Evolutionary conservation across 176 grass and related monocot species (phyloP).

Genomic region (Musa acuminata): DNA sequence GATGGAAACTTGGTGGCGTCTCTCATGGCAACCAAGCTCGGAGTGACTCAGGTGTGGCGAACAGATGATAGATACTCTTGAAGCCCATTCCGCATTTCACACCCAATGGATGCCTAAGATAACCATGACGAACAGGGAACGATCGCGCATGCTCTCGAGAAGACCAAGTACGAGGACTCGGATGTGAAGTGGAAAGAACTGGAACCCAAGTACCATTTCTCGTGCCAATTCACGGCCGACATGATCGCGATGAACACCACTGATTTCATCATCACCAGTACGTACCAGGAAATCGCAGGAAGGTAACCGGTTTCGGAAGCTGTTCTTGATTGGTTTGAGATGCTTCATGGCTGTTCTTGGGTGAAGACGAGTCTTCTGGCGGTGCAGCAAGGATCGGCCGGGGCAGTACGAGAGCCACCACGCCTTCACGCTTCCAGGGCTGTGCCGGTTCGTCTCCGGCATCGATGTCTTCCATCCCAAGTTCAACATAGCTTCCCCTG

Average conservation of each 20-base stretch:
- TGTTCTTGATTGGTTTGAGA: conserved; percentile 6
- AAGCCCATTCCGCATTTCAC: too few relatives aligned
- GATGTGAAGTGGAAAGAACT: conserved; percentile 89
- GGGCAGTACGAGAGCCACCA: conserved; percentile 90
- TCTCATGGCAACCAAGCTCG: conserved; percentile 72
- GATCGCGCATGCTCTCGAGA: conserved; percentile 95
- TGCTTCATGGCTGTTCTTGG: not conserved
- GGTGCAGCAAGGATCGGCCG: conserved; percentile 73
- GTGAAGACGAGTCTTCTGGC: not conserved
- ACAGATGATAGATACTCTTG: too few relatives aligned
- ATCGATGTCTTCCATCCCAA: conserved; percentile 92
- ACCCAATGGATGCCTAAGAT: too few relatives aligned
- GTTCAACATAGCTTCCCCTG: conserved; percentile 91
- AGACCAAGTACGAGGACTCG: conserved; percentile 90
- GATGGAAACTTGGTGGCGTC: conserved; percentile 94
- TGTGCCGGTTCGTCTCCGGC: conserved; percentile 71
- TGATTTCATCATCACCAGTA: conserved; percentile 95
- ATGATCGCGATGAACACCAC: conserved; percentile 92
- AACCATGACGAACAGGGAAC: conserved; percentile 38
- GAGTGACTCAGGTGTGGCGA: conserved; percentile 60
- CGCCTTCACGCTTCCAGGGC: conserved; percentile 78
- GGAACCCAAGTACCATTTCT: conserved; percentile 87
- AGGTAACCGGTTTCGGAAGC: conserved; percentile 30
- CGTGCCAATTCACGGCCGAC: conserved; percentile 94
- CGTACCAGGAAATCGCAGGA: conserved; percentile 95